Evolutionary conservation across 2,329 filamentous ascomycete genomes (phyloP).

Genomic region (Pseudogymnoascus sp.): DNA sequence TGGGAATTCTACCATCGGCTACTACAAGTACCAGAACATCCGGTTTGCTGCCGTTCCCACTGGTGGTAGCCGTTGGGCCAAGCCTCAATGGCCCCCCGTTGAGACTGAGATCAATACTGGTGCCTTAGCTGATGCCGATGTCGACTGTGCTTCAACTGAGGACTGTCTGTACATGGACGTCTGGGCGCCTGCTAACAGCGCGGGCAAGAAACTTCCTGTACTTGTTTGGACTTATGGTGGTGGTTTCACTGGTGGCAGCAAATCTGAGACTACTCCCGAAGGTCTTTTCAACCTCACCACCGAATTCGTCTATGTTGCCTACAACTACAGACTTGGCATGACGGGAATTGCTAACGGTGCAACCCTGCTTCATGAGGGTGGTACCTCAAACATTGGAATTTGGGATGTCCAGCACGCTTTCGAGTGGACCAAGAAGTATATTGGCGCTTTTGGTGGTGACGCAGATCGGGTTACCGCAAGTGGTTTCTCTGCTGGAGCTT

Average conservation of each 20-base stretch:
- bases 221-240: conserved; percentile 29
- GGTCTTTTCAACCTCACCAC: conserved; percentile 29
- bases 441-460: conserved; percentile 40
- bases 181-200: conserved; percentile 23
- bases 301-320: conserved; percentile 27
- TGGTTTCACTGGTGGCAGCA: conserved; percentile 26
- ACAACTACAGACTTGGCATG: conserved; percentile 30
- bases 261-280: conserved; percentile 30
- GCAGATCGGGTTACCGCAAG: conserved; percentile 38
- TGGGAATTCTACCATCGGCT: conserved; percentile 22
- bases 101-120: conserved; percentile 30
- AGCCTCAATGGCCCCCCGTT: conserved; percentile 29
- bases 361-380: conserved; percentile 26
- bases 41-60: conserved; percentile 30
- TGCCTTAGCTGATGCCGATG: conserved; percentile 26
- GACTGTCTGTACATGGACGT: conserved; percentile 19
- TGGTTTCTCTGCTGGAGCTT: conserved; percentile 44
- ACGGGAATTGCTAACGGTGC: conserved; percentile 26
- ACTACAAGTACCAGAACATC: conserved; percentile 33
- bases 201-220: conserved; percentile 25
- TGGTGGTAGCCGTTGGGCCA: conserved; percentile 29
- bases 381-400: conserved; percentile 18
- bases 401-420: conserved; percentile 39
- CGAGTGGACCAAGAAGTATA: conserved; percentile 42
- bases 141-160: conserved; percentile 28